Base-by-base conservation (phyloP, 2,329 filamentous ascomycete species). In the Xylariales sp. region DNA sequence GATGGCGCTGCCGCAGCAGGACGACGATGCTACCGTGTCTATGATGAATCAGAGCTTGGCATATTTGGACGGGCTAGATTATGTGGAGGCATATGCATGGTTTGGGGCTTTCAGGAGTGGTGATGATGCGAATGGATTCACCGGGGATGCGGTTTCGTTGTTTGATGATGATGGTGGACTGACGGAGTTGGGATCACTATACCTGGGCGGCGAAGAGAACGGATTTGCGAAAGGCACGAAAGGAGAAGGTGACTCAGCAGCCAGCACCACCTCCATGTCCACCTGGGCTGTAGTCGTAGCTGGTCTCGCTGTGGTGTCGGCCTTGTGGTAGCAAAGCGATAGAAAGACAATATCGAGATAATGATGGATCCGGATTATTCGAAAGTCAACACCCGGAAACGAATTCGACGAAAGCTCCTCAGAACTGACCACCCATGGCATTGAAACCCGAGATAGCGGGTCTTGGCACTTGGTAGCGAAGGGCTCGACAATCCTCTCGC, bases 21-120 rank as follows among this genome's bases (percentile, higher is more conserved):
- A 57, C n/a, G 52, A 56, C 2, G 59, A 62, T 2, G 54, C 51
- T 2, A 68, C 63, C 1, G 39, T 62, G 3, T 44, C 53, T 2
- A 69, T 68, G 65, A 61, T 69, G 61, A 67, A 64, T 25, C 50
- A 65, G 45, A 64, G 59, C 25, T 45, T 68, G 10, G 20, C 44
- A 0, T 62, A 62, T 35, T 51, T 69, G 4, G 65, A 69, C 5
- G 44, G 41, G 0, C 48, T 54, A 0, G 54, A 61, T 9, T 57
- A 59, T 15, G 58, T 69, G 1, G 49, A 61, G 14, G 60, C 54
- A 0, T 69, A 69, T 36, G 63, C 65, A 0, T 69, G 65, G 65
- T 69, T 66, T 40, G 65, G 65, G 1, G 60, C 57, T 0, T 68
- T 68, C 31, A 56, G 65, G 2, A n/a, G n/a, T n/a, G 50, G 54